phyloP scores from a whole-genome alignment of 1,139 yeast species.

The Blastobotrys serpentis region DNA sequence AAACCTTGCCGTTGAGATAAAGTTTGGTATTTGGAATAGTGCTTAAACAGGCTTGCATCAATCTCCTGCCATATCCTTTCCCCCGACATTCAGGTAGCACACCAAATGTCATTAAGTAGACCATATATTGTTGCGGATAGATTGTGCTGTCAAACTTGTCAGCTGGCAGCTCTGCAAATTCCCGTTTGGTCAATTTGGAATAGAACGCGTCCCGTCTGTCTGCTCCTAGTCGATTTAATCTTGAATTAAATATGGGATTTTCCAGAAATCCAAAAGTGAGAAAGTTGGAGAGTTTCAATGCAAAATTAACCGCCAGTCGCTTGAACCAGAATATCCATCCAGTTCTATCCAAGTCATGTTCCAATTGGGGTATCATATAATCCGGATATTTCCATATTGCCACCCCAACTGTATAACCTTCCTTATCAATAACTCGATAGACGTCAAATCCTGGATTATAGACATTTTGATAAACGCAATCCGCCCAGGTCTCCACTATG shows the following conservation, averaged over 20 bases:
- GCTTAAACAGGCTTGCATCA: slow-evolving; percentile 7
- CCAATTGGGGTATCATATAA: slow-evolving; percentile 15
- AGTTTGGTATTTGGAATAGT: slow-evolving; percentile 11
- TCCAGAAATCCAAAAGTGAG: background rate
- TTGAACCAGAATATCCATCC: slow-evolving; percentile 12
- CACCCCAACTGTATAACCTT: slow-evolving; percentile 11
- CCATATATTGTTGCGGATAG: slow-evolving; percentile 10
- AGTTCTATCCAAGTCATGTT: slow-evolving; percentile 11
- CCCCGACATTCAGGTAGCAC: slow-evolving; percentile 11
- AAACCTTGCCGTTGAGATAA: slow-evolving; percentile 1
- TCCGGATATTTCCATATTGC: slow-evolving; percentile 17
- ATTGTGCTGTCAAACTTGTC: background rate
- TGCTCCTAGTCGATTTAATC: background rate
- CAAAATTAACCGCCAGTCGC: background rate
- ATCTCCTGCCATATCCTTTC: slow-evolving; percentile 11
- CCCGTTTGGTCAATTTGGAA: slow-evolving; percentile 1
- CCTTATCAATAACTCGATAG: background rate
- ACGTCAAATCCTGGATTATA: slow-evolving; percentile 4
- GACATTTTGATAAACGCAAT: background rate
- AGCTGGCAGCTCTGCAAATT: background rate
- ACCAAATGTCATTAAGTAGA: slow-evolving; percentile 8
- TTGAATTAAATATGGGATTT: slow-evolving; percentile 1
- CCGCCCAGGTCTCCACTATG: slow-evolving; percentile 8
- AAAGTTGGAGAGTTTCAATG: background rate
- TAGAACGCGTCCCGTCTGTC: background rate